Base-by-base conservation (phyloP, 1,139 yeast species). In the Casaregolazyma lundiana region DNA sequence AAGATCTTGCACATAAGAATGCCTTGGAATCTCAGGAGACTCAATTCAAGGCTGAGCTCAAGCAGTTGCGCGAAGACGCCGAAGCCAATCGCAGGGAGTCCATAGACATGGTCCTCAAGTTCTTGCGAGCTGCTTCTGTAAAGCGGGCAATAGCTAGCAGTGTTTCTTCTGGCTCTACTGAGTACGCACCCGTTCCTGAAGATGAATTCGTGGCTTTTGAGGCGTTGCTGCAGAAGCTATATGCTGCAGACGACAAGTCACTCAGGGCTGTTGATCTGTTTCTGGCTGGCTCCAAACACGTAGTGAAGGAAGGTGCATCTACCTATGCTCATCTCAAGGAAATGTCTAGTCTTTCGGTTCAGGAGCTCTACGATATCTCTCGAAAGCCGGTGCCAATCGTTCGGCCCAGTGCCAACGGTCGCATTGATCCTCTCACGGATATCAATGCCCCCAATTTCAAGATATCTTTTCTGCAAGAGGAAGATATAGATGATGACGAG, bases 81-180 rank as follows among this genome's bases (percentile, higher is more conserved):
- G 43, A 40, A 29, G 47, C 36, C 22, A 47, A 35, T 17, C 47
- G 46, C 3, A 45, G 42, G 22, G 45, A 48, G 38, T 61, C 59
- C 22, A 49, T 67, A 24, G 52, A 50, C n/a, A 52, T 59, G 15
- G 44, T 61, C 11, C 58, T 62, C 26, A 57, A 60, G 52, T 66
- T 66, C 47, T 49, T 67, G 43, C 58, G 69, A 30, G 60, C 63
- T 16, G 69, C 68, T 4, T 62, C 69, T 21, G 53, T 62, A 54
- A 62, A 62, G 55, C 58, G 67, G 3, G 59, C 59, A 40, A 47
- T 55, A 18, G 57, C 55, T 9, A 53, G 53, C 21, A 57, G 57
- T 35, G 47, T 53, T 6, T 30, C 38, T 19, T 26, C 41, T n/a
- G 38, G 38, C 13, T 22, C 37, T 4, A 35, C 44, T 17, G 41